Evolutionary conservation across 129 eudicot species (phyloP), one percentile per base, ranked within the genome.

Genomic region (Pittosporum tobira): DNA sequence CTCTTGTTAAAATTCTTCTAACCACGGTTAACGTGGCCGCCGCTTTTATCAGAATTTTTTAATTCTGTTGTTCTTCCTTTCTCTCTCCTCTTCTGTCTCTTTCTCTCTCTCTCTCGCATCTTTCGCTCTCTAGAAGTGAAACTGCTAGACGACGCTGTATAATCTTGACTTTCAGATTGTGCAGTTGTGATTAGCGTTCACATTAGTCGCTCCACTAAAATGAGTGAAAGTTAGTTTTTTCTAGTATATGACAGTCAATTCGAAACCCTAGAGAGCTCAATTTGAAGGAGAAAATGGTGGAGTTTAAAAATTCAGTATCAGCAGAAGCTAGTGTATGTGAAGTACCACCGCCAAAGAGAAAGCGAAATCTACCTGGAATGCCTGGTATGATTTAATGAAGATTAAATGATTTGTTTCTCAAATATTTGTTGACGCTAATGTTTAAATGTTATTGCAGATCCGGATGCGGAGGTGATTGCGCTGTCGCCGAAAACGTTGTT

Each of bases 381-480:
- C 94, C 94, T 29, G 94, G 94, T 84, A 77, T n/a, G 37, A 11
- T 8, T 54, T 0, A 19, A 20, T 18, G 28, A 16, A 7, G 11
- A 6, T 23, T 37, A 18, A n/a, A n/a, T n/a, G n/a, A n/a, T n/a
- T n/a, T n/a, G n/a, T n/a, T n/a, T n/a, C n/a, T n/a, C n/a, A n/a
- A n/a, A n/a, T 44, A 15, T 14, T 21, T 23, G 8, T 46, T 20
- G 8, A 31, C 14, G 12, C 4, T 45, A 9, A 12, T 31, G 34
- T 46, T 49, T 9, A 2, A 12, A 13, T 5, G 7, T 29, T 12
- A 25, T 69, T 57, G 57, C 62, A 88, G 94, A 88, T 84, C 94
- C 94, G 54, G 86, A 88, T 58, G 84, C 94, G 18, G 84, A 84
- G 42, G 95, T 86, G 58, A 81, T 88, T 38, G 87, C 94, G 13